Evolutionary conservation across 2,329 filamentous ascomycete species (phyloP), one percentile per base, ranked within the genome.

Genomic region (Arthroderma uncinatum): DNA sequence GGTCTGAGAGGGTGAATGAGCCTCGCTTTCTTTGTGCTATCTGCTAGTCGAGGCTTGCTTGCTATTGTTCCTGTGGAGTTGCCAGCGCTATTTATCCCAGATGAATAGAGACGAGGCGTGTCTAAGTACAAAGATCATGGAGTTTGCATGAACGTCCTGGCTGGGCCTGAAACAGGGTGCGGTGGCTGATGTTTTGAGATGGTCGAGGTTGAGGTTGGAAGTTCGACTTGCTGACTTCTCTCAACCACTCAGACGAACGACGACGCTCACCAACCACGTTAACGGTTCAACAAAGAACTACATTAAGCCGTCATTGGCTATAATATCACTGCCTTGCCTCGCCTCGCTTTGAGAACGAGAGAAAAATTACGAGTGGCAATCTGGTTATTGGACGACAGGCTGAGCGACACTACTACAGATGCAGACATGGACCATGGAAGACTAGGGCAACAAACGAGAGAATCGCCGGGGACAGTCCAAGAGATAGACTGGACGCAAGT

Each of bases 311-410:
- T 4, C 28, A 30, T 30, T 3, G 28, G 28, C 28, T 30, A 30
- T 30, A 4, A 30, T 7, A 30, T 30, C 28, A 30, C 28, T 30
- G 28, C 28, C 28, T 30, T 7, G 28, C 7, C 28, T 30, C 28
- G 28, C 28, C 28, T 30, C 28, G 73, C 72, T 0, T 74, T 74
- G n/a, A n/a, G n/a, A n/a, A n/a, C n/a, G n/a, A n/a, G n/a, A n/a
- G n/a, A n/a, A n/a, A n/a, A n/a, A n/a, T n/a, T n/a, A n/a, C n/a
- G n/a, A n/a, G n/a, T n/a, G n/a, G n/a, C n/a, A n/a, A n/a, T n/a
- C n/a, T n/a, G n/a, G n/a, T n/a, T n/a, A n/a, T n/a, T n/a, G n/a
- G n/a, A n/a, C n/a, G n/a, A n/a, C n/a, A n/a, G n/a, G n/a, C n/a
- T n/a, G n/a, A n/a, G n/a, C n/a, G n/a, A n/a, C n/a, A n/a, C n/a